Evolutionary conservation across 257 asterid genomes (phyloP).

Genomic region (Plantago major): DNA sequence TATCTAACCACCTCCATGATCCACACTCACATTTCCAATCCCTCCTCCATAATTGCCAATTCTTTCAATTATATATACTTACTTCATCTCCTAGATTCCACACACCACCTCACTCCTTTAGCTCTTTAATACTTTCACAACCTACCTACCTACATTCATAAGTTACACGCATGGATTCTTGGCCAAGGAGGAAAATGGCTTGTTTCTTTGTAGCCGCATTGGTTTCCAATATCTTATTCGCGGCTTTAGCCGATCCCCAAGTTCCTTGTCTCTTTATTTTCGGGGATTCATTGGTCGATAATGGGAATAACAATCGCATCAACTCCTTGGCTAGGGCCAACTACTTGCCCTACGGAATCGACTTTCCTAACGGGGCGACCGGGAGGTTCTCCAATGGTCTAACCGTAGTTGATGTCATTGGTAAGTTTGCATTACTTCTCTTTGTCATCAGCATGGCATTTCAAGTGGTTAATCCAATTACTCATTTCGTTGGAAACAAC

Average conservation of each 20-base stretch:
- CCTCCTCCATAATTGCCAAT: too few species aligned
- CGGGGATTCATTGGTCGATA: conserved; percentile 73
- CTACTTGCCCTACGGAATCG: conserved; percentile 71
- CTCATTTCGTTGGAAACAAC: too few species aligned
- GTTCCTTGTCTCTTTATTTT: conserved; percentile 68
- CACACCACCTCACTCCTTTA: conserved; percentile 13
- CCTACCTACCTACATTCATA: not conserved
- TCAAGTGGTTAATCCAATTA: too few species aligned
- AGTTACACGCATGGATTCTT: conserved; percentile 23
- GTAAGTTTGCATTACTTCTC: conserved; percentile 27
- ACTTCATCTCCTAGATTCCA: conserved; percentile 22
- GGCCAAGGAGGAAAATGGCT: conserved; percentile 22
- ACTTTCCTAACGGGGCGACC: conserved; percentile 54
- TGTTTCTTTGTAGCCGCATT: conserved; percentile 16
- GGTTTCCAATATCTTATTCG: conserved; percentile 16
- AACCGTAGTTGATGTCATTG: conserved; percentile 62
- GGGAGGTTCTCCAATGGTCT: conserved; percentile 68
- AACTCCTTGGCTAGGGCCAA: conserved; percentile 64
- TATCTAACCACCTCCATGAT: conserved; percentile 28
- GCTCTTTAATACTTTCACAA: not conserved
- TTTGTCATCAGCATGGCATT: not conserved
- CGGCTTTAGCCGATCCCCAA: conserved; percentile 47
- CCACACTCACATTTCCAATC: not conserved
- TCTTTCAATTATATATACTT: not conserved
- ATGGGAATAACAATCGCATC: conserved; percentile 63